Evolutionary conservation across 1,284 basidiomycete species (phyloP), one percentile per base, ranked within the genome.

Genomic region (Leccinum subfulvum): DNA sequence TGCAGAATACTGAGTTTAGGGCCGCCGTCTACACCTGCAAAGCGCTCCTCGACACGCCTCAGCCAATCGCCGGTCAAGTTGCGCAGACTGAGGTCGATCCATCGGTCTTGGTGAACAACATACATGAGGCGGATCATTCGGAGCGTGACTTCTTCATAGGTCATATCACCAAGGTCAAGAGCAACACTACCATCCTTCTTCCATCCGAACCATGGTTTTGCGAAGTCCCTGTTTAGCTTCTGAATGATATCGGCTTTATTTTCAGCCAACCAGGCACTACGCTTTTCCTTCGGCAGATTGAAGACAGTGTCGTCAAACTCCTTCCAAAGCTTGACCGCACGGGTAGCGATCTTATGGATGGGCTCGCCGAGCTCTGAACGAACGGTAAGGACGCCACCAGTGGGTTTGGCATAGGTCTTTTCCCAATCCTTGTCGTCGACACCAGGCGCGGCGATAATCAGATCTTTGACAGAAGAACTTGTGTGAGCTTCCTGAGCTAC

Each of bases 401-500:
- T 97, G 66, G 95, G 92, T 79, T 94, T 95, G 68, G 86, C 80
- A 76, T 99, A 99, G 1, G 97, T 98, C 53, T 91, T 93, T 75
- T 99, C 97, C 97, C 96, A 98, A 64, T 90, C 82, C 62, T 82
- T 83, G 73, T 99, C 95, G 61, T 89, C 88, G 59, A 98, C 95
- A 78, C 97, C 97, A n/a, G 90, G 72, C 1, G 97, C 95, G 58
- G 91, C 91, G 64, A 98, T 91, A 69, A 99, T 98, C 66, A 99
- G 84, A 77, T 98, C 92, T 84, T 99, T 99, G 77, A 99, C 95
- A 13, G 90, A 90, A 5, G 93, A 84, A 71, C 89, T 91, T 0
- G 97, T 98, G 76, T 98, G 96, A 10, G 97, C 95, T 78, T 99
- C 97, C 81, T 95, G 96, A 65, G 97, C 97, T 52, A 97, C 93